Conservation (phyloP, 805 yeast species). For the Myxozyma vanderwaltii region DNA sequence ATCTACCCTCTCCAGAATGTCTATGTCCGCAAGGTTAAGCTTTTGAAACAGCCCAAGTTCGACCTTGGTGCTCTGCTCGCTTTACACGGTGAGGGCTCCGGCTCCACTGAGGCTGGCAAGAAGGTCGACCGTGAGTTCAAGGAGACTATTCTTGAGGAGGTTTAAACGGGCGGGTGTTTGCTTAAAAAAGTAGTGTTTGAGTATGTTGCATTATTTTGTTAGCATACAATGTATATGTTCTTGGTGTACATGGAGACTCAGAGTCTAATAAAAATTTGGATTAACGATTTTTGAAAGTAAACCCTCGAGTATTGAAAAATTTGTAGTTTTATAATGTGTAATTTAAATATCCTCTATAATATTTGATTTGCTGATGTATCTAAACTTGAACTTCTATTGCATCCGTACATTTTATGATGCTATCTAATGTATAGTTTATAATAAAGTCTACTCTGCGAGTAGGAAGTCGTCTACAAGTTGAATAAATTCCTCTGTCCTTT, state of each 20-base stretch:
- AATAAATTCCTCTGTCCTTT: constrained; percentile 77
- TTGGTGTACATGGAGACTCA: constrained; percentile 22
- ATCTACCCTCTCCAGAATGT: constrained; percentile 98
- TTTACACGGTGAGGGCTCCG: constrained; percentile 92
- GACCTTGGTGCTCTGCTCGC: constrained; percentile 95
- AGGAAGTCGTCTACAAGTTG: constrained; percentile 64
- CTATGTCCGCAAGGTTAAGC: constrained; percentile 98
- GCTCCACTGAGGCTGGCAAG: constrained; percentile 96
- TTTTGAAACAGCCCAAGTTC: constrained; percentile 98
- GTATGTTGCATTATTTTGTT: constrained; percentile 16
- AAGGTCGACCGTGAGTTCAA: constrained; percentile 93
- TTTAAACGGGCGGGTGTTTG: constrained; percentile 52
- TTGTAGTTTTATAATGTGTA: neutral
- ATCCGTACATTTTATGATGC: too few relatives aligned
- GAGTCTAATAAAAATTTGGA: constrained; percentile 21
- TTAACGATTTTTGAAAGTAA: neutral
- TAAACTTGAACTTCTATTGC: too few relatives aligned
- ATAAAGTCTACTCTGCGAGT: neutral
- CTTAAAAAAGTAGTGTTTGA: constrained; percentile 3
- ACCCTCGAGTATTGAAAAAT: too few relatives aligned
- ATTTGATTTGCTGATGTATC: too few relatives aligned
- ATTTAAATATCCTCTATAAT: neutral
- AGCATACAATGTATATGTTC: constrained; percentile 13
- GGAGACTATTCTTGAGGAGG: constrained; percentile 97
- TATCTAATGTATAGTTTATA: neutral